Evolutionary conservation across 75 land plant genomes (phyloP), one percentile per base, ranked within the genome.

Genomic region (Azolla pinnata): DNA sequence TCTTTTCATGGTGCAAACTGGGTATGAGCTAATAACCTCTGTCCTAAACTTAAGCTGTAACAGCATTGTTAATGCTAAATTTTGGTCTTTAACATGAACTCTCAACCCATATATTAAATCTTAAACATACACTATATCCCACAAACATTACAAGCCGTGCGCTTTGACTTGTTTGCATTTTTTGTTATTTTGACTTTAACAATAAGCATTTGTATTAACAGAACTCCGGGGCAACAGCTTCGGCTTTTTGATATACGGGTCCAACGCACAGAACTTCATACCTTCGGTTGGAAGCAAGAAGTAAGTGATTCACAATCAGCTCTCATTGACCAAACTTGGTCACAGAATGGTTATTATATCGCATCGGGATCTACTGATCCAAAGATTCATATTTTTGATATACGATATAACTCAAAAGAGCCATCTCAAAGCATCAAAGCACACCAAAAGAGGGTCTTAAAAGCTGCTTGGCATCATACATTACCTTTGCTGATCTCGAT

Each of bases 231-330:
- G 21, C 52, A 65, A 56, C 78, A 75, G 44, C 63, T 75, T 21
- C 61, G 68, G 17, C 56, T 75, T 23, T 75, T 72, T 25, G 78
- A 75, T 33, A 59, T 71, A 20, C 45, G 78, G 31, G 53, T 48
- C 31, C 60, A 50, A 19, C 17, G 60, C 19, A 33, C 62, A 23
- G 67, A 70, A 45, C 60, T 75, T 24, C 78, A 75, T 59, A 31
- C 44, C n/a, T 72, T 75, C 65, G 78, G 78, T n/a, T 75, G 78
- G 78, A 71, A 51, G 40, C 75, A 75, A 49, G 75, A 64, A 26
- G 52, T 54, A 16, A 66, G 68, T 58, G 78, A 75, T n/a, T 26
- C 75, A 25, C 78, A 75, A 52, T 75, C 78, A 25, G 78, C 76
- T 17, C 67, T 73, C 34, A 54, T 75, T 33, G 51, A 35, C 34